phyloP scores from a whole-genome alignment of 1,284 basidiomycete species.

The Puccinia hordei region DNA sequence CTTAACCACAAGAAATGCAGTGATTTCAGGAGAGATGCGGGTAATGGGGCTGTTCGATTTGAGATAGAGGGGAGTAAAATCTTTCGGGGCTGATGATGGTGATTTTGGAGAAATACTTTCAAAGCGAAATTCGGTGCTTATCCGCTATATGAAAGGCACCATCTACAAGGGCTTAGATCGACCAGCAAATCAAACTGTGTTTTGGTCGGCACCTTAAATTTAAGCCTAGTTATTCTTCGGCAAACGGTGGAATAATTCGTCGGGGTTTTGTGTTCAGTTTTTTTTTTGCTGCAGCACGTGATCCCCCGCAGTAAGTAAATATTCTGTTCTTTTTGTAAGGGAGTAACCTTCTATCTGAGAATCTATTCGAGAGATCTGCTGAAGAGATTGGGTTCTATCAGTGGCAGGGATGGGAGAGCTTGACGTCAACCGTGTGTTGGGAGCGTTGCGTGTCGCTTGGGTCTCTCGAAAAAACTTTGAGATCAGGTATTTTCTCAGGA shows the following conservation, averaged over 20 bases:
- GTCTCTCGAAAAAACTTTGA: background rate
- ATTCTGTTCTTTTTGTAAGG: background rate
- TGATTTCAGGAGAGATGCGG: too few relatives aligned
- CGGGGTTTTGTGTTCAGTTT: too few relatives aligned
- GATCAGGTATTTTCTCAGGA: background rate
- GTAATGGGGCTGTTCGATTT: background rate
- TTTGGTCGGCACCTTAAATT: too few relatives aligned
- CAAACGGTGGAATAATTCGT: background rate
- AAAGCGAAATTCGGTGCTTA: background rate
- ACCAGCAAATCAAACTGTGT: background rate
- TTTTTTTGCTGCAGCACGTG: too few relatives aligned
- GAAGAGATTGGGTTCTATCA: background rate
- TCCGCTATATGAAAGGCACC: background rate
- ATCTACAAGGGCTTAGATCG: background rate
- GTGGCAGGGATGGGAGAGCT: background rate
- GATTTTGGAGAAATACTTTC: background rate
- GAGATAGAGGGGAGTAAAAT: background rate
- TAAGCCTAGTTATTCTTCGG: too few relatives aligned
- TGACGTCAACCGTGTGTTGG: background rate
- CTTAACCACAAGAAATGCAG: background rate
- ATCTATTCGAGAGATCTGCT: background rate
- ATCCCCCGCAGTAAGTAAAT: too few relatives aligned
- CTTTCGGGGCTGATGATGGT: background rate
- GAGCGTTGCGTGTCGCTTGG: background rate
- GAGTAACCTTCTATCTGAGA: too few relatives aligned